These are phyloP conservation scores for Macrophomina tecta DNA, from an alignment of 2,329 filamentous ascomycete species.

Conservation along the genomic window DNA sequence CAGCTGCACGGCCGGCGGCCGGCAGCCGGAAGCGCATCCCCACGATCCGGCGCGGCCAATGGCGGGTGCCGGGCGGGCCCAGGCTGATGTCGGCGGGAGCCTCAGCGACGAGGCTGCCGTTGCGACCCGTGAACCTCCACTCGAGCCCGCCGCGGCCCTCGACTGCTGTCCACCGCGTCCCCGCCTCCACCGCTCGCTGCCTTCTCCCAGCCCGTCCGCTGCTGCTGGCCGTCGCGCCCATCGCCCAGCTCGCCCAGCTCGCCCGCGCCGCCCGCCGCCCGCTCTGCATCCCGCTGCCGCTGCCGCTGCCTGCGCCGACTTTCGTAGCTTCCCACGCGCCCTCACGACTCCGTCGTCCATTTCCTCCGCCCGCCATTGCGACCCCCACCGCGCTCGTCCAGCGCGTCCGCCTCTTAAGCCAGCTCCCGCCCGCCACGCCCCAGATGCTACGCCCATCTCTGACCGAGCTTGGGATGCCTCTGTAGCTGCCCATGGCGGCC, in stretches of 20 bases:
- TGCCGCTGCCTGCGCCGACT: background rate
- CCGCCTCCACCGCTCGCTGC: conserved; percentile 3
- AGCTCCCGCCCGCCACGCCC: conserved; percentile 10
- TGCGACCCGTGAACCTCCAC: conserved; percentile 11
- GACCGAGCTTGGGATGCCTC: conserved; percentile 27
- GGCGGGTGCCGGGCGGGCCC: background rate
- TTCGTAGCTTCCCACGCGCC: conserved; percentile 11
- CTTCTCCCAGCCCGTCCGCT: background rate
- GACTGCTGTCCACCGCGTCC: conserved; percentile 7
- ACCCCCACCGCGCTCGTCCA: conserved; percentile 1
- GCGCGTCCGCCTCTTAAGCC: background rate
- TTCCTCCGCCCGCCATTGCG: conserved; percentile 6
- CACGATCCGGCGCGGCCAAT: conserved; percentile 22
- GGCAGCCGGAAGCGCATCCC: conserved; percentile 11
- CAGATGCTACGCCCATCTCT: conserved; percentile 13
- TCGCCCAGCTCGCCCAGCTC: background rate
- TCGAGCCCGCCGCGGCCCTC: background rate
- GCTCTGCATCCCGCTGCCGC: background rate
- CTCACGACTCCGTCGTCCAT: conserved; percentile 18
- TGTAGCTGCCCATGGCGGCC: conserved; percentile 44
- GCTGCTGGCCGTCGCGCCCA: background rate
- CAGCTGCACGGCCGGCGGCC: background rate
- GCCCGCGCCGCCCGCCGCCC: background rate
- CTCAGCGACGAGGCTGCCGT: conserved; percentile 22
- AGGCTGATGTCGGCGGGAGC: conserved; percentile 13